Percentiles rank a stretch among this genome's conserved stretches.
Conservation (phyloP, 2,329 filamentous ascomycete genomes). For the Penicillium vulpinum region DNA sequence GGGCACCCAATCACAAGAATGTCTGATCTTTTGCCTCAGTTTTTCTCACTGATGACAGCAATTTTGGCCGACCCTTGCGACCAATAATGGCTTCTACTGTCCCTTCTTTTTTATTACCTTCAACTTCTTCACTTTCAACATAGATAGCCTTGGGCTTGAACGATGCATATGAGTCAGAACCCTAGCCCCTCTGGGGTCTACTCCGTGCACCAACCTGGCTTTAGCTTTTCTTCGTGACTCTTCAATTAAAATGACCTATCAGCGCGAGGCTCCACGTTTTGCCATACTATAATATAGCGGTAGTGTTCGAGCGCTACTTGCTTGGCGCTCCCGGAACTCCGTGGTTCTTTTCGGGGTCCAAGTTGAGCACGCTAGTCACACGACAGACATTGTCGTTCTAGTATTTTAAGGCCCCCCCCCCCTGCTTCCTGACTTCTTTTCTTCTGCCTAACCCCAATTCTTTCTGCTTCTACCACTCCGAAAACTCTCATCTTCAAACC, state of each 20-base stretch:
- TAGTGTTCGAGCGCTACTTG: not conserved
- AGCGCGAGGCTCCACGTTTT: not conserved
- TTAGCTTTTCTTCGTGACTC: too few species aligned
- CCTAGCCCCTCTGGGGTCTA: not conserved
- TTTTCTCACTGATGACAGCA: not conserved
- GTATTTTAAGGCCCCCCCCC: not conserved
- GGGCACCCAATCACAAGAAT: not conserved
- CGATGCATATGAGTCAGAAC: not conserved
- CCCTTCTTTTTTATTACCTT: not conserved
- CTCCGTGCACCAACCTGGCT: not conserved
- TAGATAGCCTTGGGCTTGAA: not conserved
- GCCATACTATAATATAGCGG: not conserved
- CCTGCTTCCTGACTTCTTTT: not conserved
- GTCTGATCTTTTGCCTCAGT: too few species aligned
- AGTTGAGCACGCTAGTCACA: not conserved
- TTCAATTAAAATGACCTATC: not conserved
- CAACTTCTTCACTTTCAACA: not conserved
- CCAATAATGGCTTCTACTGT: not conserved
- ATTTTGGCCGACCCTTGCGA: not conserved
- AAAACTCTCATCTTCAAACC: not conserved
- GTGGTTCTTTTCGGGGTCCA: not conserved
- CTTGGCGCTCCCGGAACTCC: not conserved
- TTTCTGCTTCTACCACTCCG: not conserved
- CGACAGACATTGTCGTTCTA: not conserved
- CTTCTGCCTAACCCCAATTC: not conserved